Base-by-base conservation (phyloP, 331 rosid species). In the Telfairia occidentalis region DNA sequence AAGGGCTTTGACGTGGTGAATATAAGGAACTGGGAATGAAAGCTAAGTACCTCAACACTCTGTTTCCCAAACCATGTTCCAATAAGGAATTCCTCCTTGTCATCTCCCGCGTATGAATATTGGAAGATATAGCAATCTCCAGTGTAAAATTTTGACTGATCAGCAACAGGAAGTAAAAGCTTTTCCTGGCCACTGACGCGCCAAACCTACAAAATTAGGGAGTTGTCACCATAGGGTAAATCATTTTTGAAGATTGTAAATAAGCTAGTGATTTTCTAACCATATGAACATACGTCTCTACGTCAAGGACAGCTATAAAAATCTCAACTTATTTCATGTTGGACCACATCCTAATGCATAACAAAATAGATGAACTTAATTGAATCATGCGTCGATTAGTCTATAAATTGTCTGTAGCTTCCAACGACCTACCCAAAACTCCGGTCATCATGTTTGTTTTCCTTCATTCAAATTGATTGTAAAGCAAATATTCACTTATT, bases 41-140 rank as follows among this genome's bases (percentile, higher is more conserved):
- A 59, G 80, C 71, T 24, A 67, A 74, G 78, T 84, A 95, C 99
- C 97, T 95, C 97, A 72, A 89, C 84, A 64, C 99, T 95, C 67
- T 59, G 85, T 55, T 86, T 86, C 66, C 99, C 99, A 71, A 95
- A 81, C 99, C 99, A 95, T 66, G 97, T 90, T 86, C 96, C 99
- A 48, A 89, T 75, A 65, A 95, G 96, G 78, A 76, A 67, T 42
- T 92, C 99, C 78, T 95, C 99, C 82, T 82, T 92, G 74, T 95
- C 97, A 37, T 95, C 99, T 77, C 99, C 99, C 12, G 97, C 86
- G 80, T 90, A 95, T 38, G 99, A 61, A 82, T 95, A 95, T 78
- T 89, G 96, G 80, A 95, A 92, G 78, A 95, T 89, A 81, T 81
- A 92, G 90, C 97, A 95, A 77, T 95, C 96, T 76, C 99, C 99